phyloP scores from a whole-genome alignment of 1,284 basidiomycete genomes.

The Porodaedalea pini region DNA sequence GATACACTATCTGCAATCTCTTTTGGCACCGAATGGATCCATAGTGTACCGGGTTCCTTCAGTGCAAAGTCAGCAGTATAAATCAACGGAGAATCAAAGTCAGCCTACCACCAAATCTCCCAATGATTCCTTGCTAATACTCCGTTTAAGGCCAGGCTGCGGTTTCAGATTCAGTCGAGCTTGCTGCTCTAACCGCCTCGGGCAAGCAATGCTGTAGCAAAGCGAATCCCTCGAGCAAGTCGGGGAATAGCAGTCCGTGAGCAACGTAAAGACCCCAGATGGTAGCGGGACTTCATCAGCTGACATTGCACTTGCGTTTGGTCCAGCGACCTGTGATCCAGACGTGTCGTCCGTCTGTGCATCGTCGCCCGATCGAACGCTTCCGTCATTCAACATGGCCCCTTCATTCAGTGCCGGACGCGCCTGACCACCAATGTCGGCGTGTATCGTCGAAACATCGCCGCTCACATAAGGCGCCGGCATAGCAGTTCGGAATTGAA shows the following conservation, averaged over 20 bases:
- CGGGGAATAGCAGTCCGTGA: conserved; percentile 98
- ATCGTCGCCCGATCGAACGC: conserved; percentile 12
- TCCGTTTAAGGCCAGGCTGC: conserved; percentile 78
- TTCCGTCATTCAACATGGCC: conserved; percentile 1
- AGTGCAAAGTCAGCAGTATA: conserved; percentile 12
- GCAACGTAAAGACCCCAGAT: conserved; percentile 92
- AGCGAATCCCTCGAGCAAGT: conserved; percentile 91
- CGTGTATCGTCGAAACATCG: conserved; percentile 47
- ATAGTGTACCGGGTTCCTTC: conserved; percentile 90
- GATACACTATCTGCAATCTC: conserved; percentile 92
- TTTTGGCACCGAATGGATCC: conserved; percentile 95
- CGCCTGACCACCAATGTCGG: conserved; percentile 30
- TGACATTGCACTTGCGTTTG: conserved; percentile 42
- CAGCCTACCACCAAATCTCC: conserved; percentile 70
- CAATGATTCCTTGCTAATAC: conserved; percentile 78
- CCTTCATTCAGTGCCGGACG: conserved; percentile 4
- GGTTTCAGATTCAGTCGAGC: conserved; percentile 90
- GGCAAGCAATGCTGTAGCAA: conserved; percentile 98
- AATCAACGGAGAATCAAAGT: conserved; percentile 12
- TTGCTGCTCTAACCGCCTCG: conserved; percentile 91
- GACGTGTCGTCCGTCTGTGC: conserved; percentile 14
- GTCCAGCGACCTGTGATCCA: conserved; percentile 28
- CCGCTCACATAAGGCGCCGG: conserved; percentile 76
- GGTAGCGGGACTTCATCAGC: conserved; percentile 76
- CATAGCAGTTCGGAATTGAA: conserved; percentile 82